A percentile compares a stretch with the other conserved stretches of the same genome.
Evolutionary conservation across 2,329 filamentous ascomycete species (phyloP).

Genomic region (Fusarium sp.): DNA sequence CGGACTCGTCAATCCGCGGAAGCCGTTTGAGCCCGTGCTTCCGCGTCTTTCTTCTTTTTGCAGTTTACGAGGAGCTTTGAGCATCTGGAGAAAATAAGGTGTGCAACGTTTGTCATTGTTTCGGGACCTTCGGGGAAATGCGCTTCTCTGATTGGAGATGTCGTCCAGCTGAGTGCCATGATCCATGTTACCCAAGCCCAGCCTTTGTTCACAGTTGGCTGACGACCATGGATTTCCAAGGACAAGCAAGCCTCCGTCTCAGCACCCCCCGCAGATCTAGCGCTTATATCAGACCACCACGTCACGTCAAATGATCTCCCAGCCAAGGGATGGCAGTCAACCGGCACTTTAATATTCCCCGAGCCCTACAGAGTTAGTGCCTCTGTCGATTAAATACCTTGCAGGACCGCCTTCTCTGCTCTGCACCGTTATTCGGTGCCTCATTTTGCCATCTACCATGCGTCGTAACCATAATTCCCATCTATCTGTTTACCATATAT

Average conservation of each 20-base stretch:
- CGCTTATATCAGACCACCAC: slow-evolving; percentile 12
- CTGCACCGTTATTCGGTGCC: neutral
- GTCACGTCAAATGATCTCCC: slow-evolving; percentile 1
- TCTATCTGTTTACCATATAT: neutral
- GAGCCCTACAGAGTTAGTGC: neutral
- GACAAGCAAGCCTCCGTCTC: neutral
- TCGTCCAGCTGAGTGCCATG: neutral
- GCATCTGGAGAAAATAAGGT: neutral
- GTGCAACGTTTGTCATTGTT: neutral
- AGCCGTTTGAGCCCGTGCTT: neutral
- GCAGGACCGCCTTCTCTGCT: neutral
- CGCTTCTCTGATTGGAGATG: neutral
- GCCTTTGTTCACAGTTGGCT: neutral
- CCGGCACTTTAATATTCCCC: slow-evolving; percentile 7
- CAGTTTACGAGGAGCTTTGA: neutral
- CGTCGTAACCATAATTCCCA: neutral
- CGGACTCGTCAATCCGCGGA: neutral
- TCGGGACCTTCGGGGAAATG: neutral
- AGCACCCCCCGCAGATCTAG: slow-evolving; percentile 13
- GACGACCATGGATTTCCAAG: neutral
- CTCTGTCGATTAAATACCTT: neutral
- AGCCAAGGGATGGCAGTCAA: neutral
- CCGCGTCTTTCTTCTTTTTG: neutral
- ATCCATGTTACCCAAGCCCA: slow-evolving; percentile 1
- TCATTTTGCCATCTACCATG: neutral